Evolutionary conservation across 139 green algal genomes (phyloP), one percentile per base, ranked within the genome.

Genomic region (Dunaliella sp.): DNA sequence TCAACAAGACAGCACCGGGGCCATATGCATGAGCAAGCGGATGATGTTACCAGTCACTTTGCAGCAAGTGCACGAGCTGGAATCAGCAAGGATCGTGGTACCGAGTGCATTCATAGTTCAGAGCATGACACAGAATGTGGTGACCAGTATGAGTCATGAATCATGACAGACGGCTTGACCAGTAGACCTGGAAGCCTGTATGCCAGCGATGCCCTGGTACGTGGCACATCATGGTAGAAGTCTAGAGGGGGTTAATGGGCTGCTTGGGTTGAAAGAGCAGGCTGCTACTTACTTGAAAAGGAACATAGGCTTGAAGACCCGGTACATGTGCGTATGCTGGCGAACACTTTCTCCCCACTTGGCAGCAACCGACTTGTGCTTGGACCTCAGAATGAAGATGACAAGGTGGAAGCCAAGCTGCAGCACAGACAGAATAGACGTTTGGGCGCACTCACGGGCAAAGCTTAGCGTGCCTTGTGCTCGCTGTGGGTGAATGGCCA

Each of bases 281-380:
- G 3, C 31, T 31, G 72, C 28, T 28, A 38, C 86, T 38, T n/a
- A 89, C 87, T 80, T 86, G 84, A 90, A 85, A n/a, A 90, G 37
- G 48, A 90, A 90, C 38, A 36, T 38, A 1, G 84, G 57, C 1
- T 81, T 82, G 75, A 90, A 90, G 1, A 88, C 84, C 2, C 84
- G 35, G 59, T 90, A 90, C 80, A 90, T 81, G 80, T 88, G 81
- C 3, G 73, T n/a, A 80, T 82, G 86, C 72, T 76, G 37, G 33
- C 76, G 81, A 25, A 88, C 75, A 2, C 77, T 33, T 34, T 90
- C 84, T 0, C 84, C 87, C 74, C 86, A 87, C 36, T 85, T 84
- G 34, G 81, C 36, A 25, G 87, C 87, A 25, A 90, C 81, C 26
- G 28, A 36, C 32, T 84, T 83, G 84, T 83, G 76, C 2, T 76